Percentiles rank a stretch among this genome's conserved stretches.
Evolutionary conservation across 2,329 filamentous ascomycete genomes (phyloP).

Genomic region (Daldinia eschscholtzii): DNA sequence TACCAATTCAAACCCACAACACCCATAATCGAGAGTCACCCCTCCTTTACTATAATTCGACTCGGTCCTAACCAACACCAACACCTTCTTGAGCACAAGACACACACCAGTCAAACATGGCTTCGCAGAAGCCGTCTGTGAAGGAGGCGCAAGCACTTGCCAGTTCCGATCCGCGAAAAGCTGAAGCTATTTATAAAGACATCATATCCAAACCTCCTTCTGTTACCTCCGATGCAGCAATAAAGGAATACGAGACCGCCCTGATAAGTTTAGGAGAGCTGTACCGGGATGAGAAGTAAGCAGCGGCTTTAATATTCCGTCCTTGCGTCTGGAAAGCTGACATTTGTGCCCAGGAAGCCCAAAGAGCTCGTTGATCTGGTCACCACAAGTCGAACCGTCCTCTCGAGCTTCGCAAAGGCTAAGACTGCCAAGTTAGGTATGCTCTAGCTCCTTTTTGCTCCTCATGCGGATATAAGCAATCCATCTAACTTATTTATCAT

Average conservation of each 20-base stretch:
- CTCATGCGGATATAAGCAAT: background rate
- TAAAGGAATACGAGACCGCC: slow-evolving; percentile 91
- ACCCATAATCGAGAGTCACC: background rate
- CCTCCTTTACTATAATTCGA: background rate
- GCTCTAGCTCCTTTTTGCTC: slow-evolving; percentile 47
- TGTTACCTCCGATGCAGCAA: slow-evolving; percentile 83
- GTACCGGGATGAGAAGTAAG: slow-evolving; percentile 88
- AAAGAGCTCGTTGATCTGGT: slow-evolving; percentile 91
- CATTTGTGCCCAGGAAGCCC: slow-evolving; percentile 69
- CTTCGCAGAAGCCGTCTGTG: slow-evolving; percentile 62
- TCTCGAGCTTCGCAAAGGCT: slow-evolving; percentile 97
- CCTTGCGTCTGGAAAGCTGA: slow-evolving; percentile 48
- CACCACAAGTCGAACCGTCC: slow-evolving; percentile 87
- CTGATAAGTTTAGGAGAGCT: slow-evolving; percentile 91
- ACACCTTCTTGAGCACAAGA: slow-evolving; percentile 20
- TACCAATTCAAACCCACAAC: slow-evolving; percentile 10
- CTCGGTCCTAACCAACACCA: background rate
- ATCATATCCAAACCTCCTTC: slow-evolving; percentile 88
- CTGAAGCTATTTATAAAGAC: slow-evolving; percentile 89
- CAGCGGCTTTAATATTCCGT: slow-evolving; percentile 36
- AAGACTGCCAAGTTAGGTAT: slow-evolving; percentile 98
- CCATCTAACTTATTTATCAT: slow-evolving; percentile 25
- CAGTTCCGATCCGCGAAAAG: slow-evolving; percentile 84
- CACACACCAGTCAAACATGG: slow-evolving; percentile 45
- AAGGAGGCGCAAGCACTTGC: slow-evolving; percentile 88